Evolutionary conservation across 306 rosid species (phyloP).

Genomic region (Rosa persica): DNA sequence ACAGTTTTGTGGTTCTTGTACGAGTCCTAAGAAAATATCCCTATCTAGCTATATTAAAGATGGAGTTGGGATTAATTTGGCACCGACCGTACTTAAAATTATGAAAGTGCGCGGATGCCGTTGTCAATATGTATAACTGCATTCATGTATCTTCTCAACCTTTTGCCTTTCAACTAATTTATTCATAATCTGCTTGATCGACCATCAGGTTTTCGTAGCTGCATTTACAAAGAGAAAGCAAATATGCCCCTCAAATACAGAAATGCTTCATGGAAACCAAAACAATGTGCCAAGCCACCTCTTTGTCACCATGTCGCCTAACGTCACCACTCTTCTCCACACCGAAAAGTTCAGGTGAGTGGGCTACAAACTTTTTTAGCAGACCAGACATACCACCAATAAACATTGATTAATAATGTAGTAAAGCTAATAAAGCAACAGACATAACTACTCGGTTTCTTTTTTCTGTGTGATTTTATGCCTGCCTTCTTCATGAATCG

Average conservation of each 20-base stretch:
- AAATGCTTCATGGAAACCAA: conserved; percentile 47
- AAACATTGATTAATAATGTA: neutral
- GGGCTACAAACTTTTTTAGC: neutral
- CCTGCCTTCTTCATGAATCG: neutral
- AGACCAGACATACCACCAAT: conserved; percentile 6
- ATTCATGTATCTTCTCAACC: neutral
- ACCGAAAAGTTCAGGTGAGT: conserved; percentile 55
- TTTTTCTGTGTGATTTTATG: neutral
- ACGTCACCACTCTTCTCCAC: conserved; percentile 36
- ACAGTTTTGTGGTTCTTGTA: neutral
- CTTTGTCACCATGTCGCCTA: conserved; percentile 27
- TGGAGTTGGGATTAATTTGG: neutral
- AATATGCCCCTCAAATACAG: conserved; percentile 47
- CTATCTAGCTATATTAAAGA: neutral
- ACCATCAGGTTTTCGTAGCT: conserved; percentile 57
- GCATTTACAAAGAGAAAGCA: conserved; percentile 60
- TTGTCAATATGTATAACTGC: neutral
- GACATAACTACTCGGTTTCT: neutral
- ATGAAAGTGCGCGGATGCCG: neutral
- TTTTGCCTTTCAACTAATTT: neutral
- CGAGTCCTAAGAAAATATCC: neutral
- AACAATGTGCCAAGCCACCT: conserved; percentile 27
- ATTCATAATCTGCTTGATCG: neutral
- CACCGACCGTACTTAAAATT: conserved; percentile 16
- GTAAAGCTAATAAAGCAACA: conserved; percentile 4